These are phyloP conservation scores for Panicum hallii DNA, from an alignment of 202 grass and related monocot species.

Conservation along the genomic window DNA sequence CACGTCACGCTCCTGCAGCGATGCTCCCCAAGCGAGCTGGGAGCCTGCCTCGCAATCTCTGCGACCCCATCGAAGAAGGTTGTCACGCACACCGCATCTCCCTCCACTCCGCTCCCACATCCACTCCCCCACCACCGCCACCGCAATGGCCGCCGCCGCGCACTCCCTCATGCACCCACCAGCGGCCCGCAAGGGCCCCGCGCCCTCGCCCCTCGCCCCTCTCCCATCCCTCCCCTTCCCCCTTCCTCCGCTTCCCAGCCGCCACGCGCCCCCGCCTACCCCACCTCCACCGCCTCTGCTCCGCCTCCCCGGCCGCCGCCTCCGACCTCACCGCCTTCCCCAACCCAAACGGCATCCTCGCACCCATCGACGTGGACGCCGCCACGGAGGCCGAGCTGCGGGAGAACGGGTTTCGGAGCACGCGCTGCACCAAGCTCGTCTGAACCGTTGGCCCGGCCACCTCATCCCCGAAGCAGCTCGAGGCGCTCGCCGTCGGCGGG, in stretches of 20 bases:
- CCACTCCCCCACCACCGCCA: background rate
- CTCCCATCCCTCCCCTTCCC: background rate
- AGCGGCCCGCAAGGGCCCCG: background rate
- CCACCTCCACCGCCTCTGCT: slow-evolving; percentile 14
- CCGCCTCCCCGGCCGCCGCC: slow-evolving; percentile 31
- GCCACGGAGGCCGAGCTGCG: slow-evolving; percentile 80
- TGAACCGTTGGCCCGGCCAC: slow-evolving; percentile 95
- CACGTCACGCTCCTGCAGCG: background rate
- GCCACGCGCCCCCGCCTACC: background rate
- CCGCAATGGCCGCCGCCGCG: slow-evolving; percentile 2
- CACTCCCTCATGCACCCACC: slow-evolving; percentile 42
- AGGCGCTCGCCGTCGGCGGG: slow-evolving; percentile 85
- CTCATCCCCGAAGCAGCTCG: slow-evolving; percentile 60
- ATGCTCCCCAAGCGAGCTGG: background rate
- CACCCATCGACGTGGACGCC: slow-evolving; percentile 56
- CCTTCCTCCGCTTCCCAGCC: slow-evolving; percentile 4
- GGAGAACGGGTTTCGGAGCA: slow-evolving; percentile 95
- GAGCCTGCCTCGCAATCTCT: slow-evolving; percentile 13
- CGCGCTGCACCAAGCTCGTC: slow-evolving; percentile 91
- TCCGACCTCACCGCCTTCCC: slow-evolving; percentile 49
- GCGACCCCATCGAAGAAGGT: background rate
- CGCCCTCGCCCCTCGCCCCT: too few species aligned
- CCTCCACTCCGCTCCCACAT: background rate
- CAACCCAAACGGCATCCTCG: slow-evolving; percentile 38
- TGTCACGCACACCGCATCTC: background rate